Evolutionary conservation across 441 rosid species (phyloP).

Genomic region (Macaranga tanarius): DNA sequence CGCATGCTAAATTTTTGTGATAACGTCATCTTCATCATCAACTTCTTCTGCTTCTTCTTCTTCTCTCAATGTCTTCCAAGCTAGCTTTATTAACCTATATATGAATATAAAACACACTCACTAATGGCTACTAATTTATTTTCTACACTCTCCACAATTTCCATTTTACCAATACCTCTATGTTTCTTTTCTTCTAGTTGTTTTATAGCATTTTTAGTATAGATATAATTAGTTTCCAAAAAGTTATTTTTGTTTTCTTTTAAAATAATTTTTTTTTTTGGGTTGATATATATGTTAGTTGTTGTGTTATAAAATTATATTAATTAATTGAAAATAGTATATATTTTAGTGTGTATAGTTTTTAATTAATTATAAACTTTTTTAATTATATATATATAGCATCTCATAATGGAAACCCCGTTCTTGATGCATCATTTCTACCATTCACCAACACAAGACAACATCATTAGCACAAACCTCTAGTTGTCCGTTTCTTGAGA

Average conservation of each 20-base stretch:
- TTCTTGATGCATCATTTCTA: constrained; percentile 67
- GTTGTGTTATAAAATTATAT: constrained; percentile 11
- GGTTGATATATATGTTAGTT: background rate
- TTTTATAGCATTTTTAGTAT: background rate
- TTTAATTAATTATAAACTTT: too few species aligned
- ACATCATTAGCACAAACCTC: constrained; percentile 66
- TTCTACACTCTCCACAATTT: background rate
- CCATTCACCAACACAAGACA: constrained; percentile 76
- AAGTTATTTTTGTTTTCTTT: constrained; percentile 31
- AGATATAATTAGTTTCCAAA: constrained; percentile 18
- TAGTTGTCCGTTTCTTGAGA: constrained; percentile 46
- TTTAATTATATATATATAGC: background rate
- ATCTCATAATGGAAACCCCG: constrained; percentile 43
- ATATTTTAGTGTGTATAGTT: too few species aligned
- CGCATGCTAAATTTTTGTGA: constrained; percentile 42
- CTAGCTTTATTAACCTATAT: constrained; percentile 10
- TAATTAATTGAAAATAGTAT: too few species aligned
- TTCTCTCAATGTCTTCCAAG: background rate
- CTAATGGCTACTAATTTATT: constrained; percentile 1
- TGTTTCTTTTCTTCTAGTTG: background rate
- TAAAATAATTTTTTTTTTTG: background rate
- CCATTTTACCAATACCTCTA: constrained; percentile 16
- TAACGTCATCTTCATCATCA: constrained; percentile 36
- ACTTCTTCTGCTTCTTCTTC: background rate
- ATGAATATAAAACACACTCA: background rate